A percentile compares a stretch with the other conserved stretches of the same genome.
These are phyloP conservation scores for Rhizopogon roseolus DNA, from an alignment of 768 basidiomycete genomes.

Conservation along the genomic window DNA sequence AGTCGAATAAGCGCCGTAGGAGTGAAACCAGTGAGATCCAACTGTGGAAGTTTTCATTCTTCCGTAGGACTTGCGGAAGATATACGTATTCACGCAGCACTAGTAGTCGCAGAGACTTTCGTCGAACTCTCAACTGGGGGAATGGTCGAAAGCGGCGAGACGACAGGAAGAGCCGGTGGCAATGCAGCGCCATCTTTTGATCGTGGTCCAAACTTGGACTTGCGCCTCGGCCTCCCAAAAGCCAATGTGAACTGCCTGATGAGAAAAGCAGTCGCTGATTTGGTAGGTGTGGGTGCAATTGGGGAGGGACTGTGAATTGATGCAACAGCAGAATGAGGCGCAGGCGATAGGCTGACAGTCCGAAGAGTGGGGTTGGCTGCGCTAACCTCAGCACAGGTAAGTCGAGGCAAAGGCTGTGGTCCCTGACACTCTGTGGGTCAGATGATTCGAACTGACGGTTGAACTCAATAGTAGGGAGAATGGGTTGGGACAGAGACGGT, in stretches of 20 bases:
- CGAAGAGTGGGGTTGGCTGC: not conserved
- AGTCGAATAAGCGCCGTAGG: not conserved
- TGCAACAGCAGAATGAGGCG: conserved; percentile 2
- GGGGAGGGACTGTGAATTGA: not conserved
- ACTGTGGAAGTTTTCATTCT: not conserved
- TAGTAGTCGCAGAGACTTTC: conserved; percentile 11
- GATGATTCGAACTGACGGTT: conserved; percentile 8
- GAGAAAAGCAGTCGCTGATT: not conserved
- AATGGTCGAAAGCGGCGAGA: not conserved
- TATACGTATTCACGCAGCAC: conserved; percentile 8
- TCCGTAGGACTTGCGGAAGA: not conserved
- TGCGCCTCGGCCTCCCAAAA: not conserved
- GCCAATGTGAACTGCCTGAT: not conserved
- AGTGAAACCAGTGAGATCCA: not conserved
- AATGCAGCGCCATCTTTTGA: conserved; percentile 3
- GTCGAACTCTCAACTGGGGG: not conserved
- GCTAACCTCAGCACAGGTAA: not conserved
- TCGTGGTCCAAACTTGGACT: not conserved
- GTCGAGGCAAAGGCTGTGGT: conserved; percentile 3
- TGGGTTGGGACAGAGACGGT: not conserved
- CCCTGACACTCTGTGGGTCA: conserved; percentile 7
- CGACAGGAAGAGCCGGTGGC: conserved; percentile 5
- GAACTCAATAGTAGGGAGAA: conserved; percentile 6
- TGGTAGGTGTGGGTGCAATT: not conserved
- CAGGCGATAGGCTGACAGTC: not conserved